Evolutionary conservation across 148 eudicot species (phyloP).

Genomic region (Drosera capensis): DNA sequence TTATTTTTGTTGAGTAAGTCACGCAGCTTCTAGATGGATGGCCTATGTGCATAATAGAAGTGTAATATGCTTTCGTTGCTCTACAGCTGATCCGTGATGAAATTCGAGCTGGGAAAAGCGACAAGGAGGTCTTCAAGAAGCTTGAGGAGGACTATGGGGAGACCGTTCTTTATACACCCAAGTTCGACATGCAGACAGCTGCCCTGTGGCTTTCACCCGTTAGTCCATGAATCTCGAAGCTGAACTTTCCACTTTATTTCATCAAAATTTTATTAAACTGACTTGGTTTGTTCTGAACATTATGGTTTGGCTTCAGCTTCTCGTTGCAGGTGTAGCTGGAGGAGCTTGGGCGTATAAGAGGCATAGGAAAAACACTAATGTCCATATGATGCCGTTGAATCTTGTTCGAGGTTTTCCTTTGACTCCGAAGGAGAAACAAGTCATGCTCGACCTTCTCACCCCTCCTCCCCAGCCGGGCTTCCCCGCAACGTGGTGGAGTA

Average conservation of each 20-base stretch:
- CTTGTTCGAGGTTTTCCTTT: slow-evolving; percentile 76
- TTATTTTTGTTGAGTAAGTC: no score
- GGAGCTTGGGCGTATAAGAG: slow-evolving; percentile 76
- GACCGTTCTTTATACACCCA: slow-evolving; percentile 77
- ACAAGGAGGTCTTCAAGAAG: slow-evolving; percentile 81
- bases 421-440: slow-evolving; percentile 71
- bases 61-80: slow-evolving; percentile 8
- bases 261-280: background rate
- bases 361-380: slow-evolving; percentile 73
- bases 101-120: slow-evolving; percentile 67
- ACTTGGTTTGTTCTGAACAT: background rate
- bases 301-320: slow-evolving; percentile 28
- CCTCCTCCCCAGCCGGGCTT: slow-evolving; percentile 37
- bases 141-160: slow-evolving; percentile 86
- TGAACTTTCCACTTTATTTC: background rate
- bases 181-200: slow-evolving; percentile 93
- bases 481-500: slow-evolving; percentile 52
- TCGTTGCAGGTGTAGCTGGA: slow-evolving; percentile 70
- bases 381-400: slow-evolving; percentile 77
- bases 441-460: slow-evolving; percentile 81
- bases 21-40: no score
- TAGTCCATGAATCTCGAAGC: slow-evolving; percentile 12
- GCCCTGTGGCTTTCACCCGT: slow-evolving; percentile 92
- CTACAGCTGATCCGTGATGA: slow-evolving; percentile 87
- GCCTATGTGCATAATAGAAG: background rate